phyloP scores from a whole-genome alignment of 768 basidiomycete genomes.

The Chalciporus pseudorubinellus region DNA sequence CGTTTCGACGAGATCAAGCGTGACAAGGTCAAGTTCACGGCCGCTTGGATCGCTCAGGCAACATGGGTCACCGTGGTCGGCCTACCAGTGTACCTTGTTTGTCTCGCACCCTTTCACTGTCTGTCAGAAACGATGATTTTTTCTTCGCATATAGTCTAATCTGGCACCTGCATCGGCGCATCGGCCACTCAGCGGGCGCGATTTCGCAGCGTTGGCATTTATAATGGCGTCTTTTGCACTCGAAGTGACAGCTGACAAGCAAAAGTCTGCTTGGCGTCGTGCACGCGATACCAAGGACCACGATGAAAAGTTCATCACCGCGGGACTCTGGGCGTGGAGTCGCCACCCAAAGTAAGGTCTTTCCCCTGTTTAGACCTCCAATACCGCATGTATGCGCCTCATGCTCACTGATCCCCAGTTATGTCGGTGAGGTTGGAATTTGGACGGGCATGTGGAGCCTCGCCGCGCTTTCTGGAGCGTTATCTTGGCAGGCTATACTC shows the following conservation, averaged over 20 bases:
- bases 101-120: not conserved
- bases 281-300: constrained; percentile 62
- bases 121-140: not conserved
- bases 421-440: constrained; percentile 68
- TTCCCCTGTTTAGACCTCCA: not conserved
- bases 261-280: constrained; percentile 62
- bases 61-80: constrained; percentile 69
- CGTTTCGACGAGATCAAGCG: too few species aligned
- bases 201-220: constrained; percentile 54
- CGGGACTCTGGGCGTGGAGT: constrained; percentile 64
- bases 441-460: constrained; percentile 67
- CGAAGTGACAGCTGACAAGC: constrained; percentile 61
- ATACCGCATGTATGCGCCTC: not conserved
- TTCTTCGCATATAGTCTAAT: constrained; percentile 33
- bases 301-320: constrained; percentile 66
- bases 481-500: constrained; percentile 23
- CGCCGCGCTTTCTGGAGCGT: constrained; percentile 39
- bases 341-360: constrained; percentile 68
- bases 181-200: constrained; percentile 50
- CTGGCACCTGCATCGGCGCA: constrained; percentile 47
- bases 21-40: constrained; percentile 46
- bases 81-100: constrained; percentile 61
- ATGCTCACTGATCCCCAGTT: constrained; percentile 39
- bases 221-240: constrained; percentile 56
- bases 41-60: constrained; percentile 63